phyloP scores from a whole-genome alignment of 306 rosid species.

The Potentilla sterilis region DNA sequence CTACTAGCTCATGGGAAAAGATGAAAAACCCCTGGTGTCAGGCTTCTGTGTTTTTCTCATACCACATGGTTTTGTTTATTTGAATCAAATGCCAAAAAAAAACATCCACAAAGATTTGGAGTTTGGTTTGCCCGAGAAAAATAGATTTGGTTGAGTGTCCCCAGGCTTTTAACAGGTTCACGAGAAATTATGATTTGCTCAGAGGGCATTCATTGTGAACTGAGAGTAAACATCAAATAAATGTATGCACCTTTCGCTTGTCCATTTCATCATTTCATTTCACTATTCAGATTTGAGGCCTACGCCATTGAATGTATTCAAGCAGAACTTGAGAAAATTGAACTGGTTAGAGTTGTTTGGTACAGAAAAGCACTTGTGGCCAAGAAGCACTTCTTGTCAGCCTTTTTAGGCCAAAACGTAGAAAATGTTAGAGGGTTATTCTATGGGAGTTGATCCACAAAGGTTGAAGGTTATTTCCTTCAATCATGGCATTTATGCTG shows the following conservation, averaged over 20 bases:
- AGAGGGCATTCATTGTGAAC: neutral
- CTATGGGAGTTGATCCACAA: neutral
- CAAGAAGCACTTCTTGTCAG: neutral
- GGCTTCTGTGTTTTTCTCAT: neutral
- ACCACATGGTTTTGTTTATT: neutral
- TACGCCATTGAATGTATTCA: neutral
- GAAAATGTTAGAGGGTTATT: neutral
- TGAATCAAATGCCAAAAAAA: neutral
- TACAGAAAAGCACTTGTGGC: neutral
- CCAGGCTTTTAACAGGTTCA: neutral
- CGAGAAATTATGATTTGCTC: constrained; percentile 4
- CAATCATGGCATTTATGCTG: neutral
- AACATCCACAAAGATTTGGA: neutral
- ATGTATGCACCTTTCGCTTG: neutral
- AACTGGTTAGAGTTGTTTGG: neutral
- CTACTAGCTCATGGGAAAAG: neutral
- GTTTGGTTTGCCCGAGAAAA: neutral
- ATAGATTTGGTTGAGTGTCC: neutral
- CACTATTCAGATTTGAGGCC: neutral
- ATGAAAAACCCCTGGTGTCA: neutral
- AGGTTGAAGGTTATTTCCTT: neutral
- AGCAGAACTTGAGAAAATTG: neutral
- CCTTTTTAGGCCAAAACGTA: neutral
- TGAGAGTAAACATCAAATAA: neutral
- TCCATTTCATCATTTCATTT: neutral